Evolutionary conservation across 83 land plant species (phyloP), one percentile per base, ranked within the genome.

Genomic region (Picea abies): DNA sequence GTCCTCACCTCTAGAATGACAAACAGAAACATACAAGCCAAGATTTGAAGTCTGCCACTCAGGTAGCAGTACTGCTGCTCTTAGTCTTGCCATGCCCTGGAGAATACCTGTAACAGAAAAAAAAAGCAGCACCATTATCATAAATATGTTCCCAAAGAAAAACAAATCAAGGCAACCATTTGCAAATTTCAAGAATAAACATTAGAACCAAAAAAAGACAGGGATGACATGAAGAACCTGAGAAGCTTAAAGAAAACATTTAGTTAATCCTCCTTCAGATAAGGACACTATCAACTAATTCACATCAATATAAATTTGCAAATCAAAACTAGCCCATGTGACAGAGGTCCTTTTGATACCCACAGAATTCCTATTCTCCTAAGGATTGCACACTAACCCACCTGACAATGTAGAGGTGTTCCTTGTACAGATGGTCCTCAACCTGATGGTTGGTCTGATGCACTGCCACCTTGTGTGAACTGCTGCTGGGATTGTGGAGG

Each of bases 41-140:
- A 92, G 94, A 90, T 91, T 80, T 66, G 90, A 79, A 86, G 86
- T 83, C 89, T 82, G 90, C 92, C 87, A 85, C 90, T 86, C 81
- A 79, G 79, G 92, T 86, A 85, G 94, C 90, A 89, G 89, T 82
- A 80, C 85, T 81, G 85, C 89, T 87, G 82, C 84, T 92, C 92
- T 92, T 85, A 88, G 94, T 92, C 94, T 92, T 92, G 94, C 92
- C 88, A 92, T 90, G 90, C 87, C 85, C 89, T 90, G 86, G 76
- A 84, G 86, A 90, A 83, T 84, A 81, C 80, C 91, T 88, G 71
- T 16, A 23, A 65, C 66, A 20, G 17, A 19, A 22, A 79, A 41
- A 83, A 11, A 56, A 37, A 64, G 10, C 35, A 26, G 63, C 56
- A 32, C 32, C 39, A 47, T 16, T 8, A 78, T 56, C n/a, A 56